Evolutionary conservation across 2,329 filamentous ascomycete species (phyloP), one percentile per base, ranked within the genome.

Genomic region (Diaporthe ampelina): DNA sequence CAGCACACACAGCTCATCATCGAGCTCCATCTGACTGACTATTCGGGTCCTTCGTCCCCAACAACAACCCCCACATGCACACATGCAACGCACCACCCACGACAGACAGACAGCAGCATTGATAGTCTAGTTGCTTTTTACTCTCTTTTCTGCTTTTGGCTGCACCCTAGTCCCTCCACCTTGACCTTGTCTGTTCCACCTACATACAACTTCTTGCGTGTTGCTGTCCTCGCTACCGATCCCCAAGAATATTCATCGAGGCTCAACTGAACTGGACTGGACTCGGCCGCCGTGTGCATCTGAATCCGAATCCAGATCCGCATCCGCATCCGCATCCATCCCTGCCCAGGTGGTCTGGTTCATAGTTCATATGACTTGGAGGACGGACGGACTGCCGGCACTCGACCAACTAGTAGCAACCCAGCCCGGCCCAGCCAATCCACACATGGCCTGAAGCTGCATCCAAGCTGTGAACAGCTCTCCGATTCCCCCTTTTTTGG

Each of bases 381-480:
- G 10, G 45, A 54, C 63, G 32, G 63, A 24, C 63, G 48, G 48
- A 54, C 63, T 68, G 48, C 63, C 63, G 63, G 63, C 48, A 72
- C 26, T 56, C 57, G 45, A 72, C 40, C 17, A 43, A 43, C 58
- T 63, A 52, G 40, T 43, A 63, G 32, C 32, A 32, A 63, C 40
- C 24, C 50, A 72, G 45, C 59, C 57, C 57, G 59, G 48, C 45
- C 61, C 56, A 61, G 59, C 58, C 61, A 57, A 59, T 57, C 35
- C 63, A 56, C 70, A 54, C 54, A 75, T 73, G 73, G 73, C 70
- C 73, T 75, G 54, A 72, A 75, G 52, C 70, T 69, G 54, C 61
- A 70, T 52, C 35, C 58, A 59, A 71, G 72, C 72, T 73, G 65
- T 70, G 61, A 61, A 59, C 73, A 69, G 73, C 73, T 75, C 71